A percentile compares a stretch with the other conserved stretches of the same genome.
Evolutionary conservation across 2,329 filamentous ascomycete species (phyloP).

Genomic region (Ceratocystis lukuohia): DNA sequence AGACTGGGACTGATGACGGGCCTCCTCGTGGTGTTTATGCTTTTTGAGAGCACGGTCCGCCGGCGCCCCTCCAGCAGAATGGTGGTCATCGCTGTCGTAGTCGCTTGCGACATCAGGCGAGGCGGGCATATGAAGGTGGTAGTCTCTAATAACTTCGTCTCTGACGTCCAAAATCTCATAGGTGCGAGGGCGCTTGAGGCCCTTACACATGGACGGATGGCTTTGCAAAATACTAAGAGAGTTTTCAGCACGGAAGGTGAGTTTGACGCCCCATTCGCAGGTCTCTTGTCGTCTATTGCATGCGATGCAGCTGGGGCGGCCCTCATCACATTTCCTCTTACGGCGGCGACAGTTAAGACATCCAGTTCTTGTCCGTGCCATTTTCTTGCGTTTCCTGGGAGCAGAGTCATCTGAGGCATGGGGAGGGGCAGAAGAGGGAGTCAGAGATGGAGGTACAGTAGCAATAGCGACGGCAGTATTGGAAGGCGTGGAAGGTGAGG

Average conservation of each 20-base stretch:
- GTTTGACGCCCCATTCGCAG: slow-evolving; percentile 30
- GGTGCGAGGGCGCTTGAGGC: slow-evolving; percentile 23
- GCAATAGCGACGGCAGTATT: not conserved
- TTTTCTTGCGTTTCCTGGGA: slow-evolving; percentile 22
- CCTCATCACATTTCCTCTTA: slow-evolving; percentile 30
- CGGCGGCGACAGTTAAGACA: slow-evolving; percentile 30
- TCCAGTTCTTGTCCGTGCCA: slow-evolving; percentile 27
- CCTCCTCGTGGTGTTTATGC: not conserved
- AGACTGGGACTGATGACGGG: not conserved
- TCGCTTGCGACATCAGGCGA: slow-evolving; percentile 16
- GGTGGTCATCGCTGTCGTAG: slow-evolving; percentile 16
- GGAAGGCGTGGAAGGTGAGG: not conserved
- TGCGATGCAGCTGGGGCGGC: slow-evolving; percentile 27
- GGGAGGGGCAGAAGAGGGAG: not conserved
- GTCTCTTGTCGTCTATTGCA: slow-evolving; percentile 26
- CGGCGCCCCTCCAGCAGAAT: not conserved
- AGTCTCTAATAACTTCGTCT: slow-evolving; percentile 29
- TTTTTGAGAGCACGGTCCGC: not conserved
- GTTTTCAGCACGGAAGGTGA: slow-evolving; percentile 29
- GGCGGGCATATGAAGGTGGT: slow-evolving; percentile 23
- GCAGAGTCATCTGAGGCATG: slow-evolving; percentile 12
- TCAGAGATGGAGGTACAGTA: not conserved
- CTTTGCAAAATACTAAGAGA: slow-evolving; percentile 25
- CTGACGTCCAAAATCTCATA: slow-evolving; percentile 30
- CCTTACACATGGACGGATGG: slow-evolving; percentile 28